phyloP scores from a whole-genome alignment of 495 filamentous ascomycete species.

The Penicillium angulare region DNA sequence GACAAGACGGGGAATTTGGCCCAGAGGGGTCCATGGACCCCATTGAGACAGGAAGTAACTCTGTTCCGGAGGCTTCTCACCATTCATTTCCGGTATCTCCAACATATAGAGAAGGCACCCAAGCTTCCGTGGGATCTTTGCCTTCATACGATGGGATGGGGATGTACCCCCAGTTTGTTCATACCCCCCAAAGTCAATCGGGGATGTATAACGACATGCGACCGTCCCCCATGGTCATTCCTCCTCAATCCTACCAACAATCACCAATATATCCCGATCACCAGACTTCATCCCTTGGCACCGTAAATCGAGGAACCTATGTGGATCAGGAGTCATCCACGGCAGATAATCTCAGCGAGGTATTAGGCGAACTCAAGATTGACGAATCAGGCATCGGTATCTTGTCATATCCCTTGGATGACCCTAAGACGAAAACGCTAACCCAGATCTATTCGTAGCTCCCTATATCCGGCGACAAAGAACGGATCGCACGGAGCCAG shows the following conservation, averaged over 20 bases:
- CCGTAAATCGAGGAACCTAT: constrained; percentile 33
- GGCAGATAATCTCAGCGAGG: constrained; percentile 71
- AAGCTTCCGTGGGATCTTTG: constrained; percentile 23
- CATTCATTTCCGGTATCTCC: constrained; percentile 32
- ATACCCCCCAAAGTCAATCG: constrained; percentile 57
- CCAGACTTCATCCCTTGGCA: constrained; percentile 49
- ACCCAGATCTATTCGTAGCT: constrained; percentile 47
- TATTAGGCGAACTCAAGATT: constrained; percentile 82
- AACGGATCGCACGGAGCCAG: constrained; percentile 57
- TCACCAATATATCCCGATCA: constrained; percentile 51
- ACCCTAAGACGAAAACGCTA: constrained; percentile 5
- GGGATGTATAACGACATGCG: constrained; percentile 74
- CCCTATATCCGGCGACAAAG: constrained; percentile 83
- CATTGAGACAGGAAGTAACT: constrained; percentile 19
- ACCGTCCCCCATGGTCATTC: constrained; percentile 51
- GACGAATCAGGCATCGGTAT: constrained; percentile 85
- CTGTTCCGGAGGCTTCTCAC: constrained; percentile 27
- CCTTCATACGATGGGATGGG: constrained; percentile 36
- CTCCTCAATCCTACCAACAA: constrained; percentile 46
- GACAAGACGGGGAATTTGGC: constrained; percentile 74
- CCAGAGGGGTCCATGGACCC: constrained; percentile 37
- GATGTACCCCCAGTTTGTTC: constrained; percentile 36
- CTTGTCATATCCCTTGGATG: constrained; percentile 34
- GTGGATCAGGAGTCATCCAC: constrained; percentile 62
- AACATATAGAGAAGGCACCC: constrained; percentile 25